Base-by-base conservation (phyloP, 352 stramenopile genomes). In the Thalassiosira hispida region DNA sequence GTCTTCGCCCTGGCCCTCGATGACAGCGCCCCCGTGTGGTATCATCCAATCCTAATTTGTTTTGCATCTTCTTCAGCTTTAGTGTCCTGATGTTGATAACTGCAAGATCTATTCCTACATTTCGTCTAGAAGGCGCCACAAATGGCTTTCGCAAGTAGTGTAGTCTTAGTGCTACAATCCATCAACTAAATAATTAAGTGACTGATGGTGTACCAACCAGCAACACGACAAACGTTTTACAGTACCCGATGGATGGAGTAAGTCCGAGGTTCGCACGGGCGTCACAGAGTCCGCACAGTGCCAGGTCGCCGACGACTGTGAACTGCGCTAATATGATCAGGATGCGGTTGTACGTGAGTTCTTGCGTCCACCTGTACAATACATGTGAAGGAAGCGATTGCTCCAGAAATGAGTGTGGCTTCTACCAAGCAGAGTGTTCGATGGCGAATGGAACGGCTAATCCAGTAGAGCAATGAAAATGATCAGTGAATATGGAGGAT, bases 121-220 rank as follows among this genome's bases (percentile, higher is more conserved):
- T n/a, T n/a, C n/a, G n/a, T n/a, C n/a, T n/a, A n/a, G n/a, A n/a
- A n/a, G n/a, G n/a, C n/a, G n/a, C n/a, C n/a, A n/a, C n/a, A n/a
- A n/a, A n/a, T n/a, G n/a, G n/a, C n/a, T n/a, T n/a, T n/a, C n/a
- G n/a, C n/a, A n/a, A n/a, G n/a, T n/a, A n/a, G n/a, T n/a, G n/a
- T n/a, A n/a, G n/a, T n/a, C n/a, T n/a, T n/a, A 66, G n/a, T 66
- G 57, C 57, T 66, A 66, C 57, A 49, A 52, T 23, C 57, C 57
- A 22, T 29, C 20, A 33, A 53, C 57, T 22, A 35, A 33, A 51
- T 6, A 66, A n/a, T n/a, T n/a, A n/a, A n/a, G n/a, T 52, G 20
- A 52, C 27, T 46, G 35, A 66, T 31, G 57, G 57, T 25, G 57
- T 66, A 1, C 51, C 29, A 33, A 66, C 57, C 33, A 33, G 57